A percentile compares a stretch with the other conserved stretches of the same genome.
Conservation (phyloP, 108 stramenopile genomes). For the Skeletonema tropicum region DNA sequence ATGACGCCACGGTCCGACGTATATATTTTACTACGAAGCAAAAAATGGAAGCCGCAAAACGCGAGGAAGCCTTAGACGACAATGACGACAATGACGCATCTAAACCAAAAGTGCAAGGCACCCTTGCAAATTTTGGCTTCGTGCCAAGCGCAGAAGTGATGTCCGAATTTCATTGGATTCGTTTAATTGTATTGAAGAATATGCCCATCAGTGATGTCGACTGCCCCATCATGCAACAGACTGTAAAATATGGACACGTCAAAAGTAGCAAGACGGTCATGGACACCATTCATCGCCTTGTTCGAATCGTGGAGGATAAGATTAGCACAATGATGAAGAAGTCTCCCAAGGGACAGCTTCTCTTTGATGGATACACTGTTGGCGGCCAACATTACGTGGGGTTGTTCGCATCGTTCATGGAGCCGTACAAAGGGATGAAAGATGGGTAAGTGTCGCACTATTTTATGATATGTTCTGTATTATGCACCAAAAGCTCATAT, state of each 20-base stretch:
- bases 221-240: not conserved
- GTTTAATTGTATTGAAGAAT: constrained; percentile 2
- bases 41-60: too few species aligned
- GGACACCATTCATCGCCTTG: constrained; percentile 18
- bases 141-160: too few species aligned
- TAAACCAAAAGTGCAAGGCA: too few species aligned
- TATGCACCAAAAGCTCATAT: too few species aligned
- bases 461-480: too few species aligned
- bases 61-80: too few species aligned
- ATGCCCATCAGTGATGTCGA: constrained; percentile 10
- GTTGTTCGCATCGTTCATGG: constrained; percentile 6
- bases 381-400: constrained; percentile 13
- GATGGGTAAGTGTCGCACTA: too few species aligned
- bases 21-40: too few species aligned
- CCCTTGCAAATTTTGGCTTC: too few species aligned
- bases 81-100: too few species aligned
- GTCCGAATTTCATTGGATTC: too few species aligned
- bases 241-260: not conserved
- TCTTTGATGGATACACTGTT: constrained; percentile 17
- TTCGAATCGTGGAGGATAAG: constrained; percentile 15
- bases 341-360: constrained; percentile 8
- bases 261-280: constrained; percentile 11
- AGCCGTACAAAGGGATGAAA: not conserved
- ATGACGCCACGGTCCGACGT: too few species aligned
- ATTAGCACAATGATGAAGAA: constrained; percentile 1